A percentile compares a stretch with the other conserved stretches of the same genome.
phyloP scores from a whole-genome alignment of 371 early-diverging fungal species.

The Lichtheimia ramosa region DNA sequence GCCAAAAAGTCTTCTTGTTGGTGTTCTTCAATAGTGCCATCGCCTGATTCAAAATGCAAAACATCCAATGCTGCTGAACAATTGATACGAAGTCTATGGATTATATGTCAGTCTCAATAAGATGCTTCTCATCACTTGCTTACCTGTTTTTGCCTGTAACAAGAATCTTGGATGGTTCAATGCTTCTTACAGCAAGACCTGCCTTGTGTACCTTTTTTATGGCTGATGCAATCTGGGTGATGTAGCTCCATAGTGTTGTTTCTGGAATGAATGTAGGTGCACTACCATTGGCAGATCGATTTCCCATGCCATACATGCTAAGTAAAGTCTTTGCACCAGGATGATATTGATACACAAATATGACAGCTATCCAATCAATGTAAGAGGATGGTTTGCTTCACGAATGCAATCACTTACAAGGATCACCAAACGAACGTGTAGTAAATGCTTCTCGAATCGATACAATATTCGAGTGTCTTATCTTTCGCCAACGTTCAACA shows the following conservation, averaged over 20 bases:
- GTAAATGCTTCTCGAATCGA: conserved; percentile 93
- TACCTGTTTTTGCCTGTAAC: conserved; percentile 83
- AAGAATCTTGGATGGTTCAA: conserved; percentile 82
- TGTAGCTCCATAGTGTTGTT: conserved; percentile 83
- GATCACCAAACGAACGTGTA: conserved; percentile 92
- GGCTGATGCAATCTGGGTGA: conserved; percentile 84
- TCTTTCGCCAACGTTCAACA: conserved; percentile 82
- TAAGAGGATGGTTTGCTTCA: neutral
- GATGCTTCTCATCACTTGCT: neutral
- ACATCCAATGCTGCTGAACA: conserved; percentile 87
- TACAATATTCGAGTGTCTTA: conserved; percentile 84
- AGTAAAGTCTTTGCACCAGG: conserved; percentile 79
- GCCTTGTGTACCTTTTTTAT: conserved; percentile 80
- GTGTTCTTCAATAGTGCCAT: conserved; percentile 55
- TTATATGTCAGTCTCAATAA: too few relatives aligned
- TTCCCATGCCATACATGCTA: conserved; percentile 65
- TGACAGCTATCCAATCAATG: conserved; percentile 52
- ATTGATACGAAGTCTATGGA: conserved; percentile 72
- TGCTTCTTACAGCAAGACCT: conserved; percentile 74
- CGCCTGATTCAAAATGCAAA: conserved; percentile 68
- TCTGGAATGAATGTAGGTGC: conserved; percentile 62
- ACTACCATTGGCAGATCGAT: conserved; percentile 48
- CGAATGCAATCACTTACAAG: conserved; percentile 57
- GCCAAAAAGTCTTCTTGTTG: conserved; percentile 88
- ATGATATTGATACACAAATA: conserved; percentile 90